phyloP scores from a whole-genome alignment of 2,329 filamentous ascomycete genomes.

The Talaromyces sp. region DNA sequence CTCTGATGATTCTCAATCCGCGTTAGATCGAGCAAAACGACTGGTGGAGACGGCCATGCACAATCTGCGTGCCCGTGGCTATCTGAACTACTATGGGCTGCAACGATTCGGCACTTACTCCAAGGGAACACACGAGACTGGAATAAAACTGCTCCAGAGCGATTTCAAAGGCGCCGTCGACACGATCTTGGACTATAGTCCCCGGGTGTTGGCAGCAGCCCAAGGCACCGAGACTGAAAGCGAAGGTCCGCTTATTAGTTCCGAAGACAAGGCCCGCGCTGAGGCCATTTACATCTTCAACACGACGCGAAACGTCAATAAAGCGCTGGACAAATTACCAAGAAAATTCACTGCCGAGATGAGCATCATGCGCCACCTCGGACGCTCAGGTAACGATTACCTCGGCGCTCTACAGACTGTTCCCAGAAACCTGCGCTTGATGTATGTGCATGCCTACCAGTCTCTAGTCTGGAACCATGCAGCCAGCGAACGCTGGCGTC shows the following conservation, averaged over 20 bases:
- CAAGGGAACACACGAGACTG: constrained; percentile 78
- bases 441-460: constrained; percentile 98
- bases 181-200: constrained; percentile 67
- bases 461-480: constrained; percentile 89
- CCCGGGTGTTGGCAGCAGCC: constrained; percentile 53
- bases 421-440: constrained; percentile 73
- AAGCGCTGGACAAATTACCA: constrained; percentile 65
- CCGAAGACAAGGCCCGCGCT: constrained; percentile 74
- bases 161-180: constrained; percentile 77
- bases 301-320: constrained; percentile 51
- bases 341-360: constrained; percentile 75
- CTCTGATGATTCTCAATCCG: constrained; percentile 37
- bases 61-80: constrained; percentile 67
- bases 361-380: constrained; percentile 71
- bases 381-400: constrained; percentile 57
- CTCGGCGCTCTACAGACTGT: constrained; percentile 76
- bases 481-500: constrained; percentile 72
- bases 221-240: constrained; percentile 39
- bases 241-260: constrained; percentile 47
- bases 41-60: constrained; percentile 54
- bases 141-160: constrained; percentile 73
- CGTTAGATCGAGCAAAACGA: constrained; percentile 36
- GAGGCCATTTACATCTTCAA: constrained; percentile 71
- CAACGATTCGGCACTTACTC: constrained; percentile 90
- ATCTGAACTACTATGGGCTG: constrained; percentile 97